A percentile compares a stretch with the other conserved stretches of the same genome.
phyloP scores from a whole-genome alignment of 2,329 filamentous ascomycete genomes.

The Penicillium hordei region DNA sequence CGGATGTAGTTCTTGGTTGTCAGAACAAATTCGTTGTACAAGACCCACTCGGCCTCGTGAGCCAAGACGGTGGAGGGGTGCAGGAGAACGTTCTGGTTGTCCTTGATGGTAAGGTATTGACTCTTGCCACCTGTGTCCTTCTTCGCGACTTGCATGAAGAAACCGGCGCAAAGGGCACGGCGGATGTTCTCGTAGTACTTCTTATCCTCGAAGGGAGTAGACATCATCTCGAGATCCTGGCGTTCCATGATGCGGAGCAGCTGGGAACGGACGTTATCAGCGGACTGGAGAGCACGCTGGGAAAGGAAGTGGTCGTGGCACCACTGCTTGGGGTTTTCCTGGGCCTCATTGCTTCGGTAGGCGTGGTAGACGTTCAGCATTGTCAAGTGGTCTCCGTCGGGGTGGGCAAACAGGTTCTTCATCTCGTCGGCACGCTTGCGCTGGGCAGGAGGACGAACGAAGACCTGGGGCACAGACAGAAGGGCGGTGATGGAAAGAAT shows the following conservation, averaged over 20 bases:
- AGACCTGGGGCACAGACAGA: slow-evolving; percentile 91
- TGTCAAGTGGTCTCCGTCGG: slow-evolving; percentile 91
- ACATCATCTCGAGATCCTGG: slow-evolving; percentile 78
- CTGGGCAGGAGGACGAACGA: slow-evolving; percentile 79
- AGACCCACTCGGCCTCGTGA: slow-evolving; percentile 90
- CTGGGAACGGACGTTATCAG: slow-evolving; percentile 90
- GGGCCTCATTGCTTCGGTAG: slow-evolving; percentile 74
- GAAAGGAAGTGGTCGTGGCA: slow-evolving; percentile 97
- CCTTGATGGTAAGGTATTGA: slow-evolving; percentile 91
- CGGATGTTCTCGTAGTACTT: slow-evolving; percentile 98
- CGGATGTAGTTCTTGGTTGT: slow-evolving; percentile 98
- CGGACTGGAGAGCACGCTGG: slow-evolving; percentile 81
- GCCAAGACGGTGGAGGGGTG: slow-evolving; percentile 90
- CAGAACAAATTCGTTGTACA: slow-evolving; percentile 98
- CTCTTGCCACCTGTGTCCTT: slow-evolving; percentile 79
- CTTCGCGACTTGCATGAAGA: slow-evolving; percentile 99
- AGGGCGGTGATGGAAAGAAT: slow-evolving; percentile 92
- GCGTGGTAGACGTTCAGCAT: slow-evolving; percentile 98
- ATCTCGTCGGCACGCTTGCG: slow-evolving; percentile 95
- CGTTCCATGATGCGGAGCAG: slow-evolving; percentile 97
- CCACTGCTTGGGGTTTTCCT: slow-evolving; percentile 81
- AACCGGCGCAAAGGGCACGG: slow-evolving; percentile 84
- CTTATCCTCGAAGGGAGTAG: slow-evolving; percentile 89
- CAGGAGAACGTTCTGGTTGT: slow-evolving; percentile 87
- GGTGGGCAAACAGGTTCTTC: slow-evolving; percentile 90